Evolutionary conservation across 352 stramenopile genomes (phyloP), one percentile per base, ranked within the genome.

Genomic region (Phytophthora palmivora): DNA sequence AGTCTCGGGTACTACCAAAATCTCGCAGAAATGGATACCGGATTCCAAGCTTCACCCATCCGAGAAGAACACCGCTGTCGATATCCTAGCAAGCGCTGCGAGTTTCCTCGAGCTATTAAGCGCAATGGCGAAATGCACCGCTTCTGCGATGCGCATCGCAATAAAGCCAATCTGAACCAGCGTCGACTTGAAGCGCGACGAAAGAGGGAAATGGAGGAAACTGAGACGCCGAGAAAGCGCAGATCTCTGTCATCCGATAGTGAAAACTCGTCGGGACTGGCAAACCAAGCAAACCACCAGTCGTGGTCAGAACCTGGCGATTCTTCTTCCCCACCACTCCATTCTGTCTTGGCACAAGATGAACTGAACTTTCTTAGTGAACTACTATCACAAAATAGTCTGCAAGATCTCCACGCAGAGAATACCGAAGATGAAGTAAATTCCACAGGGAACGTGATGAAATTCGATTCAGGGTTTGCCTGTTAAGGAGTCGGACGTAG

Each of bases 91-190:
- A 84, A 81, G 33, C 58, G 56, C 2, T 87, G 77, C 21, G 51
- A 65, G 22, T 59, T 77, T 11, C 60, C 58, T 4, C 74, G 74
- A 22, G 72, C 61, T 0, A 48, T 80, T 38, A 84, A 87, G 34
- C 64, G 67, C 37, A 71, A 74, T 26, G 74, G 74, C 1, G 56
- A 77, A 6, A 68, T 82, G 50, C 79, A 88, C 41, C 59, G 70
- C 2, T 72, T 84, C 28, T 88, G 79, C 33, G 58, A 79, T 16
- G 45, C 58, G 36, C 79, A 88, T 49, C 74, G 79, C 6, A 50
- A 63, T 19, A 73, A 76, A 50, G 74, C 78, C 11, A 88, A 88
- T 48, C 32, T 68, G 10, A 86, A 88, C 59, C 81, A 90, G 48
- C 74, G 78, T 22, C 67, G 69, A 16, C 67, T 78, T 14, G 68